Percentiles rank a stretch among this genome's conserved stretches.
These are phyloP conservation scores for Aspergillus cavernicola DNA, from an alignment of 495 filamentous ascomycete genomes.

Conservation along the genomic window DNA sequence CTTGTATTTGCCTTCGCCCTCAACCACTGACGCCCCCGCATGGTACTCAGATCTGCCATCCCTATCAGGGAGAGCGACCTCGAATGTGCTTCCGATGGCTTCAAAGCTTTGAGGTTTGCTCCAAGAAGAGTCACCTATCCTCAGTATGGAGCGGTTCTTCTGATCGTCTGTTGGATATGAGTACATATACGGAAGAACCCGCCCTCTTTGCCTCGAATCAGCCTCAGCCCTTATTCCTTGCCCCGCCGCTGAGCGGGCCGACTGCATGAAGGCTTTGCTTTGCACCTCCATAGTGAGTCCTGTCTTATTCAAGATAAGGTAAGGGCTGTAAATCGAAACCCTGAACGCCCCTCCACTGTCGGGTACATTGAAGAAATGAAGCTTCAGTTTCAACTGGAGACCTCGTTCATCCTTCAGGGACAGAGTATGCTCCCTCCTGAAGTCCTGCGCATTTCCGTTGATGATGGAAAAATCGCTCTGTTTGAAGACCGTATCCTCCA, in stretches of 20 bases:
- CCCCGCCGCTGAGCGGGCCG: constrained; percentile 74
- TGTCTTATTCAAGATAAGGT: constrained; percentile 92
- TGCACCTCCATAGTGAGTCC: constrained; percentile 85
- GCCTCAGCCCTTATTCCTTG: constrained; percentile 59
- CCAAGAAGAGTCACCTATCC: constrained; percentile 85
- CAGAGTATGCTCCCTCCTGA: constrained; percentile 75
- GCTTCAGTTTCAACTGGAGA: constrained; percentile 70
- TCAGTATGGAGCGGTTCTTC: constrained; percentile 82
- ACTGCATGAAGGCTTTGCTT: constrained; percentile 80
- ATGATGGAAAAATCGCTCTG: constrained; percentile 95
- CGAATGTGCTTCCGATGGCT: constrained; percentile 89
- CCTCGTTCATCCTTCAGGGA: constrained; percentile 79
- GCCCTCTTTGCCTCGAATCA: constrained; percentile 45
- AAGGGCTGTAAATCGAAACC: constrained; percentile 87
- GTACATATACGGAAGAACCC: constrained; percentile 91
- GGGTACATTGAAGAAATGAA: constrained; percentile 91
- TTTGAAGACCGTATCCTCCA: constrained; percentile 94
- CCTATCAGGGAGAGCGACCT: constrained; percentile 73
- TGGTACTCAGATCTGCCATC: constrained; percentile 77
- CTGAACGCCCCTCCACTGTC: constrained; percentile 95
- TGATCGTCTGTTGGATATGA: constrained; percentile 83
- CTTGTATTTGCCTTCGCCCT: constrained; percentile 97
- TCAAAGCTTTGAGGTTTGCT: constrained; percentile 97
- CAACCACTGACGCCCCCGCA: constrained; percentile 78
- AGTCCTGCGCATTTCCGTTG: constrained; percentile 82